Base-by-base conservation (phyloP, 805 yeast genomes). In the Metschnikowia anglica region DNA sequence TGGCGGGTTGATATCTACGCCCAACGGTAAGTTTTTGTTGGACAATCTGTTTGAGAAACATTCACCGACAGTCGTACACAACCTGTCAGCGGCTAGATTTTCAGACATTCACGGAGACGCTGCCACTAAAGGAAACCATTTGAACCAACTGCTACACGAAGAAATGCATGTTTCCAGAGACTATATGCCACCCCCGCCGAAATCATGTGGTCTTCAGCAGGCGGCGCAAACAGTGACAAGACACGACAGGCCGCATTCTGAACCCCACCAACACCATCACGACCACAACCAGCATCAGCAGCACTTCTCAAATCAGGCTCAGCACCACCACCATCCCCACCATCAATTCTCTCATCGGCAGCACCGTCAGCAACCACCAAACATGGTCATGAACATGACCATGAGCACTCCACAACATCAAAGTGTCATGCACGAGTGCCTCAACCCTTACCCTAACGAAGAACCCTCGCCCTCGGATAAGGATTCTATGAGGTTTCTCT, bases 391-490 rank as follows among this genome's bases (percentile, higher is more conserved):
- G 52, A 46, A 46, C 43, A 66, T 65, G 68, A 57, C 64, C 61
- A 66, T 70, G 72, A 68, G 73, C 38, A 70, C 75, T 5, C 75
- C 75, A 3, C 72, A 66, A 42, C 72, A 66, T 46, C 67, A 60
- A 25, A 56, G 54, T 39, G 49, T 63, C 5, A 38, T 57, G 13
- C 53, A 57, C 42, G 29, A 20, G 3, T 21, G 25, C 19, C 21
- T 11, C 21, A 4, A 17, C 24, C 3, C 34, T 12, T 44, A 17
- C 19, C 11, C 23, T 25, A 39, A 39, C 8, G 51, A 43, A 10
- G 44, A 41, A 16, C 25, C 35, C 6, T 43, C 48, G 42, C 53
- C 54, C 6, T 40, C 47, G 13, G 44, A 37, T 30, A 47, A 45
- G 35, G 46, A 49, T n/a, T 34, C 44, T 17, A 35, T 44, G 46